These are phyloP conservation scores for Cystofilobasidium macerans DNA, from an alignment of 768 basidiomycete species.

Conservation along the genomic window DNA sequence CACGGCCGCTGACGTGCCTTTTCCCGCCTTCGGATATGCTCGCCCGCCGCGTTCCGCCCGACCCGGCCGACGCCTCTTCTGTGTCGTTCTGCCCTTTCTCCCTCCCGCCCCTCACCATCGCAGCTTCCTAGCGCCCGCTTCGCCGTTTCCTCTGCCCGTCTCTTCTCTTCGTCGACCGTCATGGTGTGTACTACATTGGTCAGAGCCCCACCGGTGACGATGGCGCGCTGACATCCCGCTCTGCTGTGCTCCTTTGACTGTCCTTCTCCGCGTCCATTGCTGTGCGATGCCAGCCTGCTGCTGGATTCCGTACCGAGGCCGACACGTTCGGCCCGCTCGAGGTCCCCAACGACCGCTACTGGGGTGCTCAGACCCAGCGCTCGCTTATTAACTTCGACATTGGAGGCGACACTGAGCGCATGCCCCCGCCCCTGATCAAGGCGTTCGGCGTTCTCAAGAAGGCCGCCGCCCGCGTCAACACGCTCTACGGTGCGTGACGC, in stretches of 20 bases:
- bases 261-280: not conserved
- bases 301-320: constrained; percentile 54
- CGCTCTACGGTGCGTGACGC: constrained; percentile 53
- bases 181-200: constrained; percentile 20
- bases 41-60: not conserved
- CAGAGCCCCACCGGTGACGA: no score
- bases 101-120: not conserved
- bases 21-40: not conserved
- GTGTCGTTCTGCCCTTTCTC: not conserved
- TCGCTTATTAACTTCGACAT: constrained; percentile 97
- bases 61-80: not conserved
- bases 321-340: constrained; percentile 94
- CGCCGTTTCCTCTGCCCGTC: constrained; percentile 4
- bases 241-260: not conserved
- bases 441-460: constrained; percentile 97
- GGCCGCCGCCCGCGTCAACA: constrained; percentile 84
- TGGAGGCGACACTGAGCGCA: constrained; percentile 82
- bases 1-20: not conserved
- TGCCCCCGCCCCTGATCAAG: constrained; percentile 90
- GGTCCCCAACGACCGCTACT: constrained; percentile 79
- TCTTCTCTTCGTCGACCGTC: constrained; percentile 22
- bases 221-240: not conserved
- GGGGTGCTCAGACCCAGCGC: constrained; percentile 98
- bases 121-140: constrained; percentile 7
- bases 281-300: not conserved